Base-by-base conservation (phyloP, 768 basidiomycete genomes). In the Cytidiella melzeri region DNA sequence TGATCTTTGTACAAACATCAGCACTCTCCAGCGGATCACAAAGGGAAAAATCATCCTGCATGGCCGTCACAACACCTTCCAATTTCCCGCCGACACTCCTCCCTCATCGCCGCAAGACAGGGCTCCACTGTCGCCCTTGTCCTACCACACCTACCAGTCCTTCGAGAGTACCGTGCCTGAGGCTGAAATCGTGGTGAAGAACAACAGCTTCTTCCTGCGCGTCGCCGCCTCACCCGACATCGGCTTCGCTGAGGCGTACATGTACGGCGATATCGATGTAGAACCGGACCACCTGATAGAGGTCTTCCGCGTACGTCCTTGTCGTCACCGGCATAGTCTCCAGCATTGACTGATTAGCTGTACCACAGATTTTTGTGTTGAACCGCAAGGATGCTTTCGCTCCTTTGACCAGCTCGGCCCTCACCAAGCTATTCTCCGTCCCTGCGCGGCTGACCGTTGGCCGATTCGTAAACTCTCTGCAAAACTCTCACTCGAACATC, bases 211-310 rank as follows among this genome's bases (percentile, higher is more conserved):
- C 58, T 83, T 81, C 80, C 64, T 81, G 7, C 69, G 82, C 1
- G 66, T 83, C 12, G 75, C 74, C 48, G 61, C 72, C 6, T 79
- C 81, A 72, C 73, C 80, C 20, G 84, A 87, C 60, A 66, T 89
- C 39, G 87, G 84, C 3, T 87, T 89, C 56, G 73, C 81, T 4
- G 87, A 89, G 64, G 80, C 82, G 0, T 87, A 81, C 65, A 88
- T 90, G 87, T 80, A 79, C 48, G 84, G 85, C 5, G 85, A 89
- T 40, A 79, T 85, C 25, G 27, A 30, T 21, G 23, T 48, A 24
- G 78, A 83, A 55, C 80, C 80, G 46, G 74, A 79, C 48, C 76
- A 85, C 56, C 70, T 90, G n/a, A 72, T 79, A 3, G 66, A 74
- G 3, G 63, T 87, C 0, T 87, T 87, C 67, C 66, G 76, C 63